A percentile compares a stretch with the other conserved stretches of the same genome.
Evolutionary conservation across 371 early-diverging fungal genomes (phyloP).

Genomic region (Circinella umbellata): DNA sequence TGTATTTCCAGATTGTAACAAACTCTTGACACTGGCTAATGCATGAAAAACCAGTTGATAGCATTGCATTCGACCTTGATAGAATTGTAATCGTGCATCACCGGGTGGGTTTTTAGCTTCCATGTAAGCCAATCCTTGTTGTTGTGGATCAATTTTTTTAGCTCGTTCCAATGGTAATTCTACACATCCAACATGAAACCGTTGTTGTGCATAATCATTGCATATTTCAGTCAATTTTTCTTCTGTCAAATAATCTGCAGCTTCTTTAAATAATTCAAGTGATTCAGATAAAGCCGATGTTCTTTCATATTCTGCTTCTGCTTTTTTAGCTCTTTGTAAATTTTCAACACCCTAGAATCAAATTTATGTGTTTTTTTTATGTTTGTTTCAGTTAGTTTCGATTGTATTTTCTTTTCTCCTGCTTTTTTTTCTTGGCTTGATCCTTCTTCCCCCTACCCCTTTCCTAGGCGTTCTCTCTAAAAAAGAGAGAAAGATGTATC

Average conservation of each 20-base stretch:
- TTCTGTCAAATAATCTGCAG: conserved; percentile 39
- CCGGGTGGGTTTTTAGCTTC: conserved; percentile 42
- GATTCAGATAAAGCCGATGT: conserved; percentile 59
- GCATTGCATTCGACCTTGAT: conserved; percentile 47
- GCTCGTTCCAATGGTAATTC: conserved; percentile 78
- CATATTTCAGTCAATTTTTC: conserved; percentile 68
- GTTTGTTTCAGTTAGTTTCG: not conserved
- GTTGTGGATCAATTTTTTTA: conserved; percentile 62
- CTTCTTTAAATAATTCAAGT: conserved; percentile 58
- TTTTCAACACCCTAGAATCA: conserved; percentile 59
- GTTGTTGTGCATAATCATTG: conserved; percentile 52
- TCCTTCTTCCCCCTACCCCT: too few relatives aligned
- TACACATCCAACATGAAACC: conserved; percentile 64
- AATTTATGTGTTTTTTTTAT: not conserved
- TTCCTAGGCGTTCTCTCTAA: too few relatives aligned
- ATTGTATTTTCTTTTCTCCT: not conserved
- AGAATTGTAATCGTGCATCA: conserved; percentile 36
- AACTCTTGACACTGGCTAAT: conserved; percentile 26
- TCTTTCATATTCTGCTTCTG: conserved; percentile 54
- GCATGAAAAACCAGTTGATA: conserved; percentile 46
- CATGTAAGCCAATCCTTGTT: conserved; percentile 54
- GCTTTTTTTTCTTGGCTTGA: not conserved
- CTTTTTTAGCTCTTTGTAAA: conserved; percentile 51
- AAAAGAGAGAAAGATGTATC: too few relatives aligned
- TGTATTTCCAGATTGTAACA: too few relatives aligned